Evolutionary conservation across 805 yeast species (phyloP).

Genomic region (Naumovozyma dairenensis): DNA sequence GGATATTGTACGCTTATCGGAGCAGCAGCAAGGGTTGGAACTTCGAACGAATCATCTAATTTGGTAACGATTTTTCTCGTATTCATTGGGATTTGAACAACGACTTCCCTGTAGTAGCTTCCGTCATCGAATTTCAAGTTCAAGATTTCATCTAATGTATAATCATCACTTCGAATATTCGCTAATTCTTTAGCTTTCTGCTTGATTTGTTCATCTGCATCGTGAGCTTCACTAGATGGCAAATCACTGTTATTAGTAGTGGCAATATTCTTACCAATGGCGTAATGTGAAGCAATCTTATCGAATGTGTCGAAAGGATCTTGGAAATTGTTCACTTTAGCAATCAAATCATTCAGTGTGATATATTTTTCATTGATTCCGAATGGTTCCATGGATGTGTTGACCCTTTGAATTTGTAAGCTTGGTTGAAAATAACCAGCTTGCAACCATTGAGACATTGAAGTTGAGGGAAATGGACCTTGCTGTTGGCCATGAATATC

Average conservation of each 20-base stretch:
- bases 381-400: conserved; percentile 18
- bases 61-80: conserved; percentile 9
- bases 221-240: background rate
- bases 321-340: conserved; percentile 15
- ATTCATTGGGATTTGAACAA: conserved; percentile 21
- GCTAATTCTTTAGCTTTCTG: too few relatives aligned
- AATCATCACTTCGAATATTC: conserved; percentile 14
- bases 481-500: conserved; percentile 62
- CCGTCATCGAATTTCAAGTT: conserved; percentile 17
- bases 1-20: too few relatives aligned
- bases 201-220: background rate
- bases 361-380: conserved; percentile 17
- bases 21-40: conserved; percentile 1
- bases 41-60: conserved; percentile 3
- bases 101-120: conserved; percentile 19
- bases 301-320: conserved; percentile 19
- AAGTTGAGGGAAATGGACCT: conserved; percentile 71
- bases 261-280: too few relatives aligned
- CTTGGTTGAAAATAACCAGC: conserved; percentile 50
- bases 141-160: conserved; percentile 21
- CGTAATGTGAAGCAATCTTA: conserved; percentile 3
- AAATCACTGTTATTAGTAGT: background rate
- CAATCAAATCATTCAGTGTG: conserved; percentile 14
- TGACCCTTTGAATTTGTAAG: conserved; percentile 44
- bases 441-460: conserved; percentile 74